Evolutionary conservation across 352 stramenopile genomes (phyloP), one percentile per base, ranked within the genome.

Genomic region (Phytophthora sojae): DNA sequence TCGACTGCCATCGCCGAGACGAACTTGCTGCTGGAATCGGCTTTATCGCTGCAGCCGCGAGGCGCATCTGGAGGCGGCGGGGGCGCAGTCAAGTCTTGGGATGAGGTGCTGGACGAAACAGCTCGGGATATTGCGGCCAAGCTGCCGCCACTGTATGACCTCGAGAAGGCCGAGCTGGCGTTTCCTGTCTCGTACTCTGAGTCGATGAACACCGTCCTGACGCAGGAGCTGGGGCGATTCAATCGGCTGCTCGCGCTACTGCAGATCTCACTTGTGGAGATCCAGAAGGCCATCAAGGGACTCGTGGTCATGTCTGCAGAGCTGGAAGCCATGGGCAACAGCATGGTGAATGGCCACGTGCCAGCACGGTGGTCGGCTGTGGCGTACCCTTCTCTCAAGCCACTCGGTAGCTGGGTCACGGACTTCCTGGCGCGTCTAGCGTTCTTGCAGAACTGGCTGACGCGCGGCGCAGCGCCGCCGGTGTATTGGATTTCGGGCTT

Each of bases 401-500:
- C 94, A 1, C 77, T 98, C 4, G 94, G 94, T 6, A 92, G 88
- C 50, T 98, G 94, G 94, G 90, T 98, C n/a, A 93, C 82, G 0
- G 94, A 98, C 65, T 94, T 98, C 47, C 55, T 98, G 6, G 81
- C 87, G 3, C 82, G 94, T 3, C 69, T 98, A 29, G 64, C 88
- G 5, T 96, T 95, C 64, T 63, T 97, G 5, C 82, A 93, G 55
- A 67, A 83, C 45, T 98, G 94, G 94, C 77, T 98, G 57, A 85
- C 90, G 30, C 81, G 82, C 6, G 82, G 89, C 14, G 61, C 75
- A 14, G 82, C 93, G 1, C 95, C 95, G 0, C 80, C 83, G 0
- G 90, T 98, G 47, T 98, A 94, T 64, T 98, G 95, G 95, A 93
- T 98, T 57, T 97, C 88, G 15, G 95, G 94, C 0, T 98, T 98